Conservation (phyloP, 1,139 yeast species). For the Nakaseomyces delphensis region DNA sequence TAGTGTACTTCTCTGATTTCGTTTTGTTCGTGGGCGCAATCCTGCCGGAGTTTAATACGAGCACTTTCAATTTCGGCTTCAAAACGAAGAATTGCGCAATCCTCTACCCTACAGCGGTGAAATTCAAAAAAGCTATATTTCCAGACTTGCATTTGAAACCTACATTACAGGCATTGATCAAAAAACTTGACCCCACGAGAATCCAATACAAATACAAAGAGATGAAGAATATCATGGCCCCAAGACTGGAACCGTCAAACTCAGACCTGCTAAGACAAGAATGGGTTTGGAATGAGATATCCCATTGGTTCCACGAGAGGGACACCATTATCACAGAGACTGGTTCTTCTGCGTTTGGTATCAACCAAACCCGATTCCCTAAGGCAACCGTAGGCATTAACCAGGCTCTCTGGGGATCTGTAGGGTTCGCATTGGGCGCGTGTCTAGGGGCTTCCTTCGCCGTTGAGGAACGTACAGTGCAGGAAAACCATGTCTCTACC, state of each 20-base stretch:
- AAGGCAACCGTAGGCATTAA: constrained; percentile 63
- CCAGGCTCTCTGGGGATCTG: constrained; percentile 84
- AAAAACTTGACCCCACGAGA: constrained; percentile 33
- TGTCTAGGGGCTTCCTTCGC: constrained; percentile 79
- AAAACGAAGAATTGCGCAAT: constrained; percentile 67
- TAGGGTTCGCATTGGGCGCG: constrained; percentile 80
- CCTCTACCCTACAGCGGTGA: constrained; percentile 71
- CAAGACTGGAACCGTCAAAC: constrained; percentile 31
- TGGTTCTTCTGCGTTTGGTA: constrained; percentile 85
- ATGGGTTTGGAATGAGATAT: constrained; percentile 73
- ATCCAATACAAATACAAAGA: constrained; percentile 27
- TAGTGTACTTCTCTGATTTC: constrained; percentile 69
- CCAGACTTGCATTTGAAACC: constrained; percentile 68
- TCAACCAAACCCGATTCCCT: constrained; percentile 70
- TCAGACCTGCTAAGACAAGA: constrained; percentile 51
- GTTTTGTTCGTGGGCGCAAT: constrained; percentile 70
- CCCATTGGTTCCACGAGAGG: constrained; percentile 66
- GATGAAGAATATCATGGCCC: constrained; percentile 25
- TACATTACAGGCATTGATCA: constrained; percentile 41
- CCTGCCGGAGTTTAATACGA: constrained; percentile 78
- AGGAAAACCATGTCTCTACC: not conserved
- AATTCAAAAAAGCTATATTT: constrained; percentile 61
- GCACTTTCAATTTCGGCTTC: constrained; percentile 73
- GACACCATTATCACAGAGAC: constrained; percentile 78
- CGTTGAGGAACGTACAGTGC: constrained; percentile 41